Evolutionary conservation across 352 stramenopile genomes (phyloP).

Genomic region (Phytophthora pini): DNA sequence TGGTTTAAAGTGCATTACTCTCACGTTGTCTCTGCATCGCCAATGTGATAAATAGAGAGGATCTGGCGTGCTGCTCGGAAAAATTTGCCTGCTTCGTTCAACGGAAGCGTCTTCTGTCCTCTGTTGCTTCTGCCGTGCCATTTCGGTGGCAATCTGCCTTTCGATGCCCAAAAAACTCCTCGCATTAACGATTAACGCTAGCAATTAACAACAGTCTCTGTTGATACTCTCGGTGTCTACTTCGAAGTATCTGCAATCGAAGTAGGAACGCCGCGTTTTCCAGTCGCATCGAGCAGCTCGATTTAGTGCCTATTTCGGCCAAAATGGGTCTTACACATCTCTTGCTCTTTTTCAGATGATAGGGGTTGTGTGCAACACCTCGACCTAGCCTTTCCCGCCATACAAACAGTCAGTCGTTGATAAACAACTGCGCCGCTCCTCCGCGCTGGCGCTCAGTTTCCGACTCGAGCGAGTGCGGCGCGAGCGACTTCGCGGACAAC

Average conservation of each 20-base stretch:
- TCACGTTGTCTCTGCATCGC: not conserved
- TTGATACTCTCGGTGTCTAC: too few relatives aligned
- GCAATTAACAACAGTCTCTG: too few relatives aligned
- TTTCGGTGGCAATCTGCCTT: not conserved
- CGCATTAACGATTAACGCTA: not conserved
- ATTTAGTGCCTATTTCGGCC: not conserved
- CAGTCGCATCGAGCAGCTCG: not conserved
- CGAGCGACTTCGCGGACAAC: constrained; percentile 17
- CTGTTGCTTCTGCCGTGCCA: not conserved
- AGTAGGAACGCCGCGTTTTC: not conserved
- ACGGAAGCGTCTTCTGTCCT: constrained; percentile 1
- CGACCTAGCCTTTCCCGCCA: constrained; percentile 27
- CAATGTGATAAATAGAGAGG: not conserved
- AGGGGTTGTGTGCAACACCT: constrained; percentile 25
- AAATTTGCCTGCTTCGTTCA: constrained; percentile 1
- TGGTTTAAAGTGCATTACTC: constrained; percentile 8
- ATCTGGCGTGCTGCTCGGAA: constrained; percentile 3
- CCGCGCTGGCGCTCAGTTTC: constrained; percentile 39
- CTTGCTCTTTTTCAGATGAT: constrained; percentile 21
- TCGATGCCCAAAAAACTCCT: not conserved
- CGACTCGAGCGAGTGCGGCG: constrained; percentile 37
- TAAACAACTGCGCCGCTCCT: constrained; percentile 2
- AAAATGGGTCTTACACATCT: constrained; percentile 29
- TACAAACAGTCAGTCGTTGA: constrained; percentile 15
- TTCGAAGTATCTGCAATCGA: too few relatives aligned